Percentiles rank a stretch among this genome's conserved stretches.
Conservation (phyloP, 2,329 filamentous ascomycete species). For the Pseudogymnoascus pannorum region DNA sequence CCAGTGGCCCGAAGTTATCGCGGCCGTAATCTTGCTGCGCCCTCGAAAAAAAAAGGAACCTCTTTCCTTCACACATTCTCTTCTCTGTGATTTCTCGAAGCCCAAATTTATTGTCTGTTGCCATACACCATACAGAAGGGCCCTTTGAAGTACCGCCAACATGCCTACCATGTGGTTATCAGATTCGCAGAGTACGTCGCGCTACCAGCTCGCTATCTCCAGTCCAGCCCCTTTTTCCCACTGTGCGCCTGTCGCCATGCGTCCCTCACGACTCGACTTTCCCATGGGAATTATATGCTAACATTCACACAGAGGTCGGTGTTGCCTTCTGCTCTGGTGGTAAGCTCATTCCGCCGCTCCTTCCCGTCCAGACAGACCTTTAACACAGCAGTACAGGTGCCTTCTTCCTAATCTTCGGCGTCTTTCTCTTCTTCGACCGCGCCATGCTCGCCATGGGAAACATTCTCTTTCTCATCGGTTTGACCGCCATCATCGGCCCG, state of each 20-base stretch:
- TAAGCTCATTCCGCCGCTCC: slow-evolving; percentile 48
- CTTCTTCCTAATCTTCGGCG: slow-evolving; percentile 89
- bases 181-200: slow-evolving; percentile 79
- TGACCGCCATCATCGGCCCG: slow-evolving; percentile 90
- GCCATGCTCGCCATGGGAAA: slow-evolving; percentile 99
- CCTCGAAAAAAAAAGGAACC: background rate
- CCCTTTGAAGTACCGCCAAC: slow-evolving; percentile 14
- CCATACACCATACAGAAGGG: background rate
- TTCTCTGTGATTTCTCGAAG: background rate
- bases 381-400: slow-evolving; percentile 53
- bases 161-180: slow-evolving; percentile 78
- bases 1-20: slow-evolving; percentile 2
- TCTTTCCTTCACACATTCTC: background rate
- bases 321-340: slow-evolving; percentile 97
- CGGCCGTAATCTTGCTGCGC: slow-evolving; percentile 4
- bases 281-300: slow-evolving; percentile 20
- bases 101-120: background rate
- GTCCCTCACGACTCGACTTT: background rate
- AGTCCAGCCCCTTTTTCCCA: slow-evolving; percentile 7
- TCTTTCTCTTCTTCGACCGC: slow-evolving; percentile 95
- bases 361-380: background rate
- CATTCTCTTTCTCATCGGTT: slow-evolving; percentile 94
- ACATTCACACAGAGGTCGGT: slow-evolving; percentile 67
- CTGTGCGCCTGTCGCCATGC: slow-evolving; percentile 21
- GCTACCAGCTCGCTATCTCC: background rate